These are phyloP conservation scores for Nidularia pulvinata DNA, from an alignment of 768 basidiomycete species.

Conservation along the genomic window DNA sequence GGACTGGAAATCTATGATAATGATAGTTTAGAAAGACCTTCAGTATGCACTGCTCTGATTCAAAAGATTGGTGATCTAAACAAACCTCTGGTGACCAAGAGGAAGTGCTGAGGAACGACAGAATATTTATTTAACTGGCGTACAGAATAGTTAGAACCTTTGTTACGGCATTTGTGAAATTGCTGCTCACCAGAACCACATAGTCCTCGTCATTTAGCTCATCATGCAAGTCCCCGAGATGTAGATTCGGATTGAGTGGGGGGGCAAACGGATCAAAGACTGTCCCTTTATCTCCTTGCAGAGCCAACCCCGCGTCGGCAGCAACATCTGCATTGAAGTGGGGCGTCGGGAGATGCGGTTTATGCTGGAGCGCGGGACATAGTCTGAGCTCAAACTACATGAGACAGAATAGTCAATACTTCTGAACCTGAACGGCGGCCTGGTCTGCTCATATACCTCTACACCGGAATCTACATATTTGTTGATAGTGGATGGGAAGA, in stretches of 20 bases:
- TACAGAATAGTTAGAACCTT: neutral
- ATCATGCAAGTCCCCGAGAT: conserved; percentile 73
- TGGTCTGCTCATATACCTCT: conserved; percentile 43
- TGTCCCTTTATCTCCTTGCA: conserved; percentile 20
- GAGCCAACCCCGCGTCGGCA: conserved; percentile 11
- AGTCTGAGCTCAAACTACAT: conserved; percentile 82
- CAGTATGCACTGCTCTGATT: neutral
- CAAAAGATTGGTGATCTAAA: neutral
- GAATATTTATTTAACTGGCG: conserved; percentile 84
- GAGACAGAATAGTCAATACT: neutral
- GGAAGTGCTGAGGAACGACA: conserved; percentile 81
- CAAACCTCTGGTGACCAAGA: conserved; percentile 84
- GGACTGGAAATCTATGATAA: conserved; percentile 58
- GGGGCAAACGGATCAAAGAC: conserved; percentile 78
- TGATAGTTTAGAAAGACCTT: neutral
- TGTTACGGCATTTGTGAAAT: neutral
- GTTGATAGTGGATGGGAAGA: conserved; percentile 74
- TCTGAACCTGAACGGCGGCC: neutral
- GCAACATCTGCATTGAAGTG: conserved; percentile 24
- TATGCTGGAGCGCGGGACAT: conserved; percentile 85
- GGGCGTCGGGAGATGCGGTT: conserved; percentile 53
- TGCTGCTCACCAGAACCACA: conserved; percentile 62
- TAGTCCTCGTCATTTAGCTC: conserved; percentile 59
- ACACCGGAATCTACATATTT: conserved; percentile 61
- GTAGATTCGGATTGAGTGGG: conserved; percentile 78